Percentiles rank a stretch among this genome's conserved stretches.
These are phyloP conservation scores for Endothia cerciana DNA, from an alignment of 2,329 filamentous ascomycete species.

Conservation along the genomic window DNA sequence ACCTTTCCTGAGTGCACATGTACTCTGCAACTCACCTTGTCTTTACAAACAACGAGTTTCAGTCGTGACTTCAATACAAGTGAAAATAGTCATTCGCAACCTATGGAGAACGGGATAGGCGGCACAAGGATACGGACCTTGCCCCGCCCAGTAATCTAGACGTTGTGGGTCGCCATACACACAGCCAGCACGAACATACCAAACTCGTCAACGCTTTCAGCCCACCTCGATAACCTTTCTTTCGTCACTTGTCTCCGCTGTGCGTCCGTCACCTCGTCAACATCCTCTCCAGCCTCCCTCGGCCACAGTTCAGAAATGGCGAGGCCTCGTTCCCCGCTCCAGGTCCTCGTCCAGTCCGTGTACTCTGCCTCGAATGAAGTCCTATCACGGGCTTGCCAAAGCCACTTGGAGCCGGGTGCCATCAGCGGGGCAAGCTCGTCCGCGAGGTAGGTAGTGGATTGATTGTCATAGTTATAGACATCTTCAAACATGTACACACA, in stretches of 20 bases:
- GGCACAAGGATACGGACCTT: too few species aligned
- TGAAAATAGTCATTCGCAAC: too few species aligned
- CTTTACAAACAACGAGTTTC: too few species aligned
- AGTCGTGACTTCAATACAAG: too few species aligned
- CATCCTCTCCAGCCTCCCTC: background rate
- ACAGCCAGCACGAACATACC: conserved; percentile 16
- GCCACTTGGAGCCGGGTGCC: background rate
- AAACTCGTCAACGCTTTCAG: conserved; percentile 9
- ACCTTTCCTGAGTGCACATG: too few species aligned
- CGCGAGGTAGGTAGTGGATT: conserved; percentile 1
- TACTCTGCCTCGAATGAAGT: background rate
- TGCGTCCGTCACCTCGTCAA: background rate
- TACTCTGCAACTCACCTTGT: too few species aligned
- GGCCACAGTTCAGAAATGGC: conserved; percentile 1
- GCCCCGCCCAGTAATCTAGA: background rate
- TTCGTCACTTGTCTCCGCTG: background rate
- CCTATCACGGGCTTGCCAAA: conserved; percentile 10
- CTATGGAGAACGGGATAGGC: too few species aligned
- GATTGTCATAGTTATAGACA: conserved; percentile 9
- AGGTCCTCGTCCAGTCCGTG: background rate
- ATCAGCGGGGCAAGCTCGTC: conserved; percentile 15
- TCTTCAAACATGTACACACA: conserved; percentile 56
- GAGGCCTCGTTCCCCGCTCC: background rate
- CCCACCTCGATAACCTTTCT: background rate
- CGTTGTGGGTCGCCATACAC: conserved; percentile 6